Base-by-base conservation (phyloP, 1,139 yeast genomes). In the Kodamaea suecica region DNA sequence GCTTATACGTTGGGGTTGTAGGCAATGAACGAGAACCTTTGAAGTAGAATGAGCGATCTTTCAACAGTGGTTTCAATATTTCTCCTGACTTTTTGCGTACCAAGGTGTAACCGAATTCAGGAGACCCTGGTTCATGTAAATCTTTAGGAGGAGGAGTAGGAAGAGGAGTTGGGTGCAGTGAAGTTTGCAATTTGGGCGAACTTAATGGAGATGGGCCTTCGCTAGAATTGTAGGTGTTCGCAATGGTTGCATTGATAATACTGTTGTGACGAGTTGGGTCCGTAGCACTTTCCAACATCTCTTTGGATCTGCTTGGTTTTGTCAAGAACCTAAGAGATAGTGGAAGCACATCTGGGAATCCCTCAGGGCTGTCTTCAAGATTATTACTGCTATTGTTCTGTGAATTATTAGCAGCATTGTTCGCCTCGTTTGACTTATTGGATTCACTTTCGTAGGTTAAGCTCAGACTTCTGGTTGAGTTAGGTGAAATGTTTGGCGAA, bases 71-170 rank as follows among this genome's bases (percentile, higher is more conserved):
- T 52, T 84, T 84, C 32, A 86, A 84, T 27, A 84, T 64, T 53
- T 86, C 95, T 16, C 95, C 95, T 4, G 86, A 77, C 59, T 86
- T 86, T 53, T 81, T 84, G 16, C 87, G 75, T 4, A 82, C 70
- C 33, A 83, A 53, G 39, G 45, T 47, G 35, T 50, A 40, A 9
- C 34, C 34, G 8, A 24, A 23, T 3, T 30, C 23, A 4, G 11
- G 21, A 23, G 32, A 27, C 13, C 33, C 44, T 3, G 37, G 31
- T 5, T 23, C 26, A 7, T 20, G 9, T 8, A 6, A 6, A 11
- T 9, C 6, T 26, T 5, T 6, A 6, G 29, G 29, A 26, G 29
- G 13, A 9, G 21, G 4, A 5, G 9, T 8, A 5, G 30, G 30
- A 7, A 23, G 12, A 8, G 30, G 9, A 5, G 26, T 15, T 8